Evolutionary conservation across 768 basidiomycete genomes (phyloP).

Genomic region (Brasilioporus rufonigricans): DNA sequence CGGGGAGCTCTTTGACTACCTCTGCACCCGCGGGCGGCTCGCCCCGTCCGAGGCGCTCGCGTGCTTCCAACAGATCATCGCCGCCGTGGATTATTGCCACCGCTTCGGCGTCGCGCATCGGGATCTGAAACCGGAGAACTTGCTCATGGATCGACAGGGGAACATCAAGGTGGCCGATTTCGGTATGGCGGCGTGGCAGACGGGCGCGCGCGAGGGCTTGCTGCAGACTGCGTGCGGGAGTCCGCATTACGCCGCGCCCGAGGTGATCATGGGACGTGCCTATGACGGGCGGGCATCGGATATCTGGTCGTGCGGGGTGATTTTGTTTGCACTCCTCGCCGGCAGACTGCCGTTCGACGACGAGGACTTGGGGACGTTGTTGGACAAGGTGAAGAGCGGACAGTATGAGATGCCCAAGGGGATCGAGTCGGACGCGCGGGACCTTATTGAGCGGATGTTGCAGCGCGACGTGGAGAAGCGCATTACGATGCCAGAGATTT

Average conservation of each 20-base stretch:
- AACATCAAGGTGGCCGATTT: slow-evolving; percentile 97
- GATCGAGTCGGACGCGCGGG: slow-evolving; percentile 67
- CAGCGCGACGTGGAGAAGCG: slow-evolving; percentile 68
- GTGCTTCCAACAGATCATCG: slow-evolving; percentile 93
- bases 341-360: slow-evolving; percentile 93
- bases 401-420: slow-evolving; percentile 70
- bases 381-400: slow-evolving; percentile 77
- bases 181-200: slow-evolving; percentile 96
- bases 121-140: slow-evolving; percentile 93
- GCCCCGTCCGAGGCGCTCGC: slow-evolving; percentile 68
- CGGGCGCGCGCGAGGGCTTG: slow-evolving; percentile 49
- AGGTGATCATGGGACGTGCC: slow-evolving; percentile 77
- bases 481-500: slow-evolving; percentile 81
- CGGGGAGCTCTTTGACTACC: slow-evolving; percentile 92
- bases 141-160: slow-evolving; percentile 76
- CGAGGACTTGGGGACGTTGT: slow-evolving; percentile 72
- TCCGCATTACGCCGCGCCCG: slow-evolving; percentile 93
- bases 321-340: slow-evolving; percentile 84
- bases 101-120: slow-evolving; percentile 93
- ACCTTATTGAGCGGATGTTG: slow-evolving; percentile 81
- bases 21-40: slow-evolving; percentile 76
- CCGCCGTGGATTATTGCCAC: slow-evolving; percentile 89
- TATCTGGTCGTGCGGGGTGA: slow-evolving; percentile 96
- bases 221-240: slow-evolving; percentile 89
- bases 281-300: slow-evolving; percentile 90